These are phyloP conservation scores for Russula virescens DNA, from an alignment of 768 basidiomycete genomes.

Conservation along the genomic window DNA sequence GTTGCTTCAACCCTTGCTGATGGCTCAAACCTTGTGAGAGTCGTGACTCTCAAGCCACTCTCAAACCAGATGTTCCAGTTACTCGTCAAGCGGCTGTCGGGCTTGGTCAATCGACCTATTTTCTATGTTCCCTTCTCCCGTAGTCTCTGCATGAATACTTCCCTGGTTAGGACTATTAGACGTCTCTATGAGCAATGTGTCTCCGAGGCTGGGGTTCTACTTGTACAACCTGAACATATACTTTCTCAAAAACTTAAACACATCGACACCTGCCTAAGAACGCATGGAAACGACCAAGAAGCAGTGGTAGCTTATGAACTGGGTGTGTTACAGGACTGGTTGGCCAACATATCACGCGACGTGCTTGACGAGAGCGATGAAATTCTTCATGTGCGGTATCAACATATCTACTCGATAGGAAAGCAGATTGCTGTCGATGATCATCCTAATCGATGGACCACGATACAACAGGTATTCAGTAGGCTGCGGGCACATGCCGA, in stretches of 20 bases:
- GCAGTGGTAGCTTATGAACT: neutral
- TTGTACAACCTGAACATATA: slow-evolving; percentile 50
- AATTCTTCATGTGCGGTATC: neutral
- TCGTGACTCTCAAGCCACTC: slow-evolving; percentile 47
- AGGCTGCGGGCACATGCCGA: neutral
- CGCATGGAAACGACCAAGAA: neutral
- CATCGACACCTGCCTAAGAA: slow-evolving; percentile 25
- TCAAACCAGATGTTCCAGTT: slow-evolving; percentile 44
- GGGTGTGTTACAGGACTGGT: neutral
- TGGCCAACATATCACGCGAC: neutral
- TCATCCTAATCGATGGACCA: neutral
- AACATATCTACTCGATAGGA: neutral
- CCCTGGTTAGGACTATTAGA: slow-evolving; percentile 28
- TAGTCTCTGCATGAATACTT: slow-evolving; percentile 26
- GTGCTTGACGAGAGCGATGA: neutral
- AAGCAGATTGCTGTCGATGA: neutral
- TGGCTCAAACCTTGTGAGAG: slow-evolving; percentile 39
- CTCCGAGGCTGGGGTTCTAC: slow-evolving; percentile 37
- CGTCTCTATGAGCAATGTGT: slow-evolving; percentile 37
- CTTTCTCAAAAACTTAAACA: slow-evolving; percentile 46
- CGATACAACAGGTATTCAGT: neutral
- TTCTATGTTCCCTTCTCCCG: slow-evolving; percentile 49
- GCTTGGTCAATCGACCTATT: slow-evolving; percentile 42
- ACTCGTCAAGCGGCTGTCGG: slow-evolving; percentile 39
- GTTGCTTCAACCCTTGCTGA: slow-evolving; percentile 38